A percentile compares a stretch with the other conserved stretches of the same genome.
Evolutionary conservation across 148 eudicot genomes (phyloP).

Genomic region (Hydrangea macrophylla): DNA sequence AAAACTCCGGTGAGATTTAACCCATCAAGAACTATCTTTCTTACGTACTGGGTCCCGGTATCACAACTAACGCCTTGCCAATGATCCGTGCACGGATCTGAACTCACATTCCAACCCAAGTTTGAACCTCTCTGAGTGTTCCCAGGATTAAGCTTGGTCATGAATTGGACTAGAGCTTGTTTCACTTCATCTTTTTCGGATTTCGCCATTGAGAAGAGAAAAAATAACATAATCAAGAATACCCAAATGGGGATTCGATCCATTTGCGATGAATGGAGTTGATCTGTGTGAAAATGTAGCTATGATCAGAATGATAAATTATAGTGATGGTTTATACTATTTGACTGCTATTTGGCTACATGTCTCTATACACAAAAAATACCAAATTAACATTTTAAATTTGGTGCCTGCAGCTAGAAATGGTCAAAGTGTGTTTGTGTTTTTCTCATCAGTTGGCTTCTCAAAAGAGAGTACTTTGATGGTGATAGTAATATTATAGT

Average conservation of each 20-base stretch:
- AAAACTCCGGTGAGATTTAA: conserved; percentile 23
- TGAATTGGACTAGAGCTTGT: conserved; percentile 26
- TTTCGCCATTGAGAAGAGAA: conserved; percentile 6
- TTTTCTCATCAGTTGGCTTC: background rate
- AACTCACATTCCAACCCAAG: conserved; percentile 33
- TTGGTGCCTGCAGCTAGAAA: conserved; percentile 11
- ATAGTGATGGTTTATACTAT: background rate
- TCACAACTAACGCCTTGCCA: conserved; percentile 24
- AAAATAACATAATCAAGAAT: conserved; percentile 1
- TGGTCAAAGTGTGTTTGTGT: background rate
- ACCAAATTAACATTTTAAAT: background rate
- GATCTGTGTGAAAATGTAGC: background rate
- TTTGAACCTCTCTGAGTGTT: background rate
- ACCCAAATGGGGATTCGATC: background rate
- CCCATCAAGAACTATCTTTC: conserved; percentile 26
- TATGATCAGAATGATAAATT: background rate
- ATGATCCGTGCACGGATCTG: conserved; percentile 24
- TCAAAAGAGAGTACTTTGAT: background rate
- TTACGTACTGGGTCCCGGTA: conserved; percentile 8
- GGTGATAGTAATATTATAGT: background rate
- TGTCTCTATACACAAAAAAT: background rate
- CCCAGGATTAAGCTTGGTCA: conserved; percentile 27
- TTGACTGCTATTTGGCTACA: background rate
- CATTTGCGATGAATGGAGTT: background rate
- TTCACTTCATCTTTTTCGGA: conserved; percentile 23